These are phyloP conservation scores for Luffa aegyptiaca DNA, from an alignment of 306 rosid genomes.

Conservation along the genomic window DNA sequence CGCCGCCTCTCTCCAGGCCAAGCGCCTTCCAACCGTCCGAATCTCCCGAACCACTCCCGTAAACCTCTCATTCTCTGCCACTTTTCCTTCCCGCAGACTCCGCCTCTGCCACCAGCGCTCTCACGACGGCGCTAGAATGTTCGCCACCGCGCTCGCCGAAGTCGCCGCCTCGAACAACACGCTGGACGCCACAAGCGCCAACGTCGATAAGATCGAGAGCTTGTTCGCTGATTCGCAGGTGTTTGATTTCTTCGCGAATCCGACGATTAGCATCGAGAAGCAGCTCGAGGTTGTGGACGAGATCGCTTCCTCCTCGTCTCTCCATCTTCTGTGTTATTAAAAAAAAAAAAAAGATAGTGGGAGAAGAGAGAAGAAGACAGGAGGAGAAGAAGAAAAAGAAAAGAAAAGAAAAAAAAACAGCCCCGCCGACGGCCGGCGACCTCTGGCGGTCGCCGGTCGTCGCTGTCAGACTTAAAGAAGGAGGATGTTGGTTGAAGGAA, in stretches of 20 bases:
- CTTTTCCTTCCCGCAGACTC: conserved; percentile 36
- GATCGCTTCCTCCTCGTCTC: conserved; percentile 23
- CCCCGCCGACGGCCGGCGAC: no score
- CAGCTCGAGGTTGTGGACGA: conserved; percentile 40
- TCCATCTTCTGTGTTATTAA: no score
- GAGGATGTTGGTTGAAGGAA: no score
- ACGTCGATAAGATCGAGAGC: conserved; percentile 62
- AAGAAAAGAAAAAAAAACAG: no score
- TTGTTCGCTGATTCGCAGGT: conserved; percentile 40
- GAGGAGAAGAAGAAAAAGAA: no score
- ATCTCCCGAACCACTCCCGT: conserved; percentile 23
- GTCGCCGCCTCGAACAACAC: conserved; percentile 46
- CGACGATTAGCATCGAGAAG: conserved; percentile 28
- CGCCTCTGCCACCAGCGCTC: conserved; percentile 16
- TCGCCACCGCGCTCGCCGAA: conserved; percentile 65
- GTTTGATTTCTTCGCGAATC: conserved; percentile 44
- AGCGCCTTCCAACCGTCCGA: conserved; percentile 18
- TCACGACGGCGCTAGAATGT: conserved; percentile 33
- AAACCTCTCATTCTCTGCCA: conserved; percentile 38
- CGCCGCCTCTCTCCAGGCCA: conserved; percentile 50
- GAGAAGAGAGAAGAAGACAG: no score
- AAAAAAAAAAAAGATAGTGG: no score
- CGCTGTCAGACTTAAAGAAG: no score
- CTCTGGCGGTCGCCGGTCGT: no score
- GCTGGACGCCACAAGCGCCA: conserved; percentile 53